Evolutionary conservation across 805 yeast species (phyloP).

Genomic region (Ogataea salicorniae): DNA sequence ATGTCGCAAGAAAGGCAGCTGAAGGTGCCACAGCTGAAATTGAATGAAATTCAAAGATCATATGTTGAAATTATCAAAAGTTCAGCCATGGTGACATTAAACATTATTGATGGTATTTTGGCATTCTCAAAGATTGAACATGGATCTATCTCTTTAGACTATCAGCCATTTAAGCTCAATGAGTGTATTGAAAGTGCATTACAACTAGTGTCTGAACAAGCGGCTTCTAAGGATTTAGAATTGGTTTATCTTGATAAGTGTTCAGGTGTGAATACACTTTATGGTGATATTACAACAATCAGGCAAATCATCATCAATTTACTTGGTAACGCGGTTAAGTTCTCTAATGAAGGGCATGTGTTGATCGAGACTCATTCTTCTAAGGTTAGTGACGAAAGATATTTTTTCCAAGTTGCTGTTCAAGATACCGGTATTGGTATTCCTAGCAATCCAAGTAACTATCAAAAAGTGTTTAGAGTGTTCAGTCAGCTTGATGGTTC

Average conservation of each 20-base stretch:
- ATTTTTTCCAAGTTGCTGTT: conserved; percentile 36
- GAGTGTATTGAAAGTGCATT: conserved; percentile 44
- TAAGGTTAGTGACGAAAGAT: conserved; percentile 31
- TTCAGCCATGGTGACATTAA: conserved; percentile 47
- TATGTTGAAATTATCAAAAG: conserved; percentile 48
- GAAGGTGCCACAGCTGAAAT: conserved; percentile 50
- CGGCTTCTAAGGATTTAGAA: conserved; percentile 39
- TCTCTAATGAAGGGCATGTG: conserved; percentile 40
- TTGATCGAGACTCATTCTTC: conserved; percentile 28
- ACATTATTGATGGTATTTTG: conserved; percentile 49
- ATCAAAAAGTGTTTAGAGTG: conserved; percentile 45
- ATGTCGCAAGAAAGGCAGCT: conserved; percentile 46
- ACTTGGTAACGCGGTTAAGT: conserved; percentile 50
- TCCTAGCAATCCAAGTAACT: conserved; percentile 32
- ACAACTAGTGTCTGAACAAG: conserved; percentile 45
- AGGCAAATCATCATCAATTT: conserved; percentile 48
- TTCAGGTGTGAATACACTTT: conserved; percentile 33
- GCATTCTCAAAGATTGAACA: conserved; percentile 53
- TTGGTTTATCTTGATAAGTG: conserved; percentile 40
- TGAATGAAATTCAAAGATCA: conserved; percentile 39
- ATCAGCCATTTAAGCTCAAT: conserved; percentile 39
- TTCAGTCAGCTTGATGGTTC: conserved; percentile 55
- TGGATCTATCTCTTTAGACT: conserved; percentile 43
- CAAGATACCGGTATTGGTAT: conserved; percentile 53
- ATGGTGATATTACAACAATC: conserved; percentile 46